phyloP scores from a whole-genome alignment of 352 stramenopile species.

The Globisporangium abappressorium region DNA sequence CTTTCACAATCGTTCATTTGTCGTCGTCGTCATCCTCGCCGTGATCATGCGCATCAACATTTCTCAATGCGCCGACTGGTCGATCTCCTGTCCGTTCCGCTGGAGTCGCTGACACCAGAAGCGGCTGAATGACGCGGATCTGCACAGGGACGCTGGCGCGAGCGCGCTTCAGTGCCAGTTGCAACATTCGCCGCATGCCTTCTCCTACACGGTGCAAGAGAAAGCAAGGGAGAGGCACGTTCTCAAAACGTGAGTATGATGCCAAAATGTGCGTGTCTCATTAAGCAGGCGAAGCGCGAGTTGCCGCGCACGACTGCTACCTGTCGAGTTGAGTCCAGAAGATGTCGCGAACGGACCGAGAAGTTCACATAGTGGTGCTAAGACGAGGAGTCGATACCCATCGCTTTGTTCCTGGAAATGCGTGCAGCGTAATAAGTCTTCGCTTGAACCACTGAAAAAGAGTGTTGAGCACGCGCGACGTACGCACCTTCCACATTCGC shows the following conservation, averaged over 20 bases:
- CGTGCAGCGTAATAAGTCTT: constrained; percentile 11
- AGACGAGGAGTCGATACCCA: constrained; percentile 12
- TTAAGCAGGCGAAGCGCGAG: background rate
- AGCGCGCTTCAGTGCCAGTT: constrained; percentile 49
- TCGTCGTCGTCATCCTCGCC: constrained; percentile 1
- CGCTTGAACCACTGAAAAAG: constrained; percentile 12
- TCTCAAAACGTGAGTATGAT: background rate
- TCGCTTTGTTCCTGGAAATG: constrained; percentile 10
- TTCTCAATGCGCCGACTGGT: background rate
- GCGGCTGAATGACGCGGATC: constrained; percentile 10
- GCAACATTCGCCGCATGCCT: constrained; percentile 44
- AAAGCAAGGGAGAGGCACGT: background rate
- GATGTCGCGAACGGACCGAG: constrained; percentile 14
- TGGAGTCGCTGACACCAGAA: background rate
- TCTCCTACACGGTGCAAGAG: constrained; percentile 24
- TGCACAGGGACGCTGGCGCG: constrained; percentile 21
- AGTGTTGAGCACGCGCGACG: background rate
- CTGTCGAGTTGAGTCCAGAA: constrained; percentile 13
- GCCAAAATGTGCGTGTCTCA: constrained; percentile 1
- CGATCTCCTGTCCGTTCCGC: background rate
- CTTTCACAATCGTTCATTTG: constrained; percentile 5
- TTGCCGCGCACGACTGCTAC: background rate
- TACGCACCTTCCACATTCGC: constrained; percentile 26
- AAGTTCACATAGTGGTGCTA: constrained; percentile 19
- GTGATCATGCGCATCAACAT: constrained; percentile 1